Evolutionary conservation across 257 asterid species (phyloP), one percentile per base, ranked within the genome.

Genomic region (Salvia splendens): DNA sequence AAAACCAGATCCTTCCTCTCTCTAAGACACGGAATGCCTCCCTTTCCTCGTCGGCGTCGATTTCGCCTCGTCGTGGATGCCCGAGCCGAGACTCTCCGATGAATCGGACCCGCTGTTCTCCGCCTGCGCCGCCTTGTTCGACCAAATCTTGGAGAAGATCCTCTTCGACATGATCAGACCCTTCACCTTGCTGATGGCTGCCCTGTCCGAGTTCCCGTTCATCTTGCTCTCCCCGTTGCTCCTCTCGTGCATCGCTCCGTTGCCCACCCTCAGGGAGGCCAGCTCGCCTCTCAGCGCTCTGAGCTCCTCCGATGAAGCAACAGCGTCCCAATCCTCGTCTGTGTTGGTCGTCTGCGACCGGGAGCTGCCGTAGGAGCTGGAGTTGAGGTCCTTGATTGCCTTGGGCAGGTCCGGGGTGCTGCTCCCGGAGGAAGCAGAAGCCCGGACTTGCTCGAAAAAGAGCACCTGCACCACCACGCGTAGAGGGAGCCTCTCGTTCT

Each of bases 301-400:
- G 59, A 93, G 95, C 77, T 93, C 98, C 61, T 90, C 98, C 0
- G 86, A 88, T 3, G 98, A 86, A 14, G 97, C 97, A 6, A 88
- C 88, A 2, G 89, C 97, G 6, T 93, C 98, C 98, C 98, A 93
- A 5, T 93, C 98, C 84, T 93, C 97, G 67, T 92, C 98, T 0
- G 90, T 81, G 73, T 84, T 79, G 12, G 96, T 82, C 3, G 89
- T 87, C 38, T 43, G 85, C 85, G 95, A 78, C 59, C 93, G 77
- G 2, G 98, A 86, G 74, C 97, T 89, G 43, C 98, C 89, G 43
- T 82, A 81, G 3, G 98, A 89, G 47, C 75, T 69, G 11, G 78
- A 65, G 78, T 81, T 93, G 40, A 89, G 92, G 77, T 90, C 96
- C 69, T 86, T 87, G 53, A 89, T 84, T 35, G 86, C 89, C 73